Evolutionary conservation across 2,329 filamentous ascomycete species (phyloP), one percentile per base, ranked within the genome.

Genomic region (Zopfia rhizophila): DNA sequence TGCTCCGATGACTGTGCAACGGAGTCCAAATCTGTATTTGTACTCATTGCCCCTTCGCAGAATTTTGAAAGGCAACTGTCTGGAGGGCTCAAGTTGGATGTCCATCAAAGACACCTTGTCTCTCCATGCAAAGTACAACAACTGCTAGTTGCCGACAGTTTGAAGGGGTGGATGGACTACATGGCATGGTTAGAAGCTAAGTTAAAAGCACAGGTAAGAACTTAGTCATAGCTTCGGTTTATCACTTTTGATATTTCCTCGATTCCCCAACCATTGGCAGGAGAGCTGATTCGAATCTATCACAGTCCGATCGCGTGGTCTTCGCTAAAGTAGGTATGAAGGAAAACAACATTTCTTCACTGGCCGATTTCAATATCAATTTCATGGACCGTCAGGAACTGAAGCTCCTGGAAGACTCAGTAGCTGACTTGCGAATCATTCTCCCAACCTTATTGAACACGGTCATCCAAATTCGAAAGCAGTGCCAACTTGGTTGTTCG

Each of bases 131-230:
- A 43, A 4, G 12, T 39, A 3, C 13, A 37, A 17, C 35, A 37
- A 7, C 12, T 39, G 10, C 38, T 51, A 22, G 27, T 52, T 10
- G 27, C 13, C 2, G 48, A 52, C 12, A 25, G 30, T n/a, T 12
- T 41, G 6, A 44, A 38, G 7, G 39, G 45, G 5, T 52, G 48
- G 48, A 16, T 13, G 27, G 39, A 31, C 1, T 52, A 52, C 19
- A 37, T 45, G 12, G 38, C 48, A 27, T 52, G 48, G 44, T n/a
- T 52, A 8, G 48, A 48, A 22, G n/a, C 19, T 5, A 17, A 48
- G 28, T 7, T 52, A 14, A 48, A 40, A 14, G 33, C 35, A 0
- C 33, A 28, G 19, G 48, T 45, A 31, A 18, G 38, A 36, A 11
- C 2, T 27, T 21, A 13, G 18, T 14, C 16, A 28, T 24, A 5